Conservation (phyloP, 148 eudicot species). For the Spergularia bocconei region DNA sequence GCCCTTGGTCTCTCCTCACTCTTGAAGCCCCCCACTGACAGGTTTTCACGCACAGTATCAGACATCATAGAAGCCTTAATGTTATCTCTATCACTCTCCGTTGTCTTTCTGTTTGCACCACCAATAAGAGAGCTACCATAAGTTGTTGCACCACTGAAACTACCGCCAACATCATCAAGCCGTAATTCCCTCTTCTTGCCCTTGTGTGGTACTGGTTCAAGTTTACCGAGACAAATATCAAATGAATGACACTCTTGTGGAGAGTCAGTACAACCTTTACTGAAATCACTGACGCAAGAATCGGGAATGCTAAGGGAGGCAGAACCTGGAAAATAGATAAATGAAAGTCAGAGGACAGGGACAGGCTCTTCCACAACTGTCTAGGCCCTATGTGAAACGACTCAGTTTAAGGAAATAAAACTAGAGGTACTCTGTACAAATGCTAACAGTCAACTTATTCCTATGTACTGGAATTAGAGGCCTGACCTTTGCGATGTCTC, state of each 20-base stretch:
- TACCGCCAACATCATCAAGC: conserved; percentile 39
- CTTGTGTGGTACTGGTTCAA: conserved; percentile 23
- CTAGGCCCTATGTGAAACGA: too few relatives aligned
- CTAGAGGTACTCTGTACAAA: not conserved
- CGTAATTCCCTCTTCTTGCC: conserved; percentile 32
- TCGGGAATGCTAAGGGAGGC: conserved; percentile 28
- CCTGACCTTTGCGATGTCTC: not conserved
- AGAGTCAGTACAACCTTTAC: conserved; percentile 31
- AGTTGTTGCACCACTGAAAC: conserved; percentile 24
- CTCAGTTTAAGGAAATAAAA: not conserved
- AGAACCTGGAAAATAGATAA: conserved; percentile 24
- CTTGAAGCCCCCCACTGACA: conserved; percentile 23
- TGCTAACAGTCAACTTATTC: not conserved
- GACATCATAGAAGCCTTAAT: conserved; percentile 18
- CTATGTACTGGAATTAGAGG: not conserved
- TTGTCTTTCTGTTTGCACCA: conserved; percentile 37
- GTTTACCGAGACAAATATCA: conserved; percentile 24
- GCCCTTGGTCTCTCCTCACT: conserved; percentile 28
- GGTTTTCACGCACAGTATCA: conserved; percentile 16
- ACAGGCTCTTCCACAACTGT: not conserved
- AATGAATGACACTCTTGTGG: conserved; percentile 22
- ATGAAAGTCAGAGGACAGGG: not conserved
- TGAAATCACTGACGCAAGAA: conserved; percentile 24
- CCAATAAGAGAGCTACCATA: conserved; percentile 13
- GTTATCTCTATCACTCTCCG: conserved; percentile 30